phyloP scores from a whole-genome alignment of 1,139 yeast genomes.

The Saccharomyces hybrid region DNA sequence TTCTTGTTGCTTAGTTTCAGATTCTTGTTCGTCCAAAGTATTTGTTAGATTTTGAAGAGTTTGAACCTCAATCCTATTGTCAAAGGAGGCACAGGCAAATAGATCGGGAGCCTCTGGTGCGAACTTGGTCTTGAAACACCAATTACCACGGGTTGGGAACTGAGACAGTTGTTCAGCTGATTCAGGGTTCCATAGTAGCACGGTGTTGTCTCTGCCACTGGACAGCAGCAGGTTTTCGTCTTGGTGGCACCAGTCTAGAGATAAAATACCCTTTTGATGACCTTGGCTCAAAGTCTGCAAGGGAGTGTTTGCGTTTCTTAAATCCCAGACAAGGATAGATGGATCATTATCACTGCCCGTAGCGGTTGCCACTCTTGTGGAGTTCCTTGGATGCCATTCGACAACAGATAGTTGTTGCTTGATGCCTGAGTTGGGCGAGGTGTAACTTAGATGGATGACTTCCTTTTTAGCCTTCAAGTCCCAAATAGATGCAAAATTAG shows the following conservation, averaged over 20 bases:
- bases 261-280: conserved; percentile 80
- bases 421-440: conserved; percentile 39
- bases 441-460: conserved; percentile 71
- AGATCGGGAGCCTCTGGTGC: conserved; percentile 85
- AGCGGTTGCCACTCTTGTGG: conserved; percentile 83
- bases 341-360: conserved; percentile 78
- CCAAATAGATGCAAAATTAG: conserved; percentile 89
- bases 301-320: conserved; percentile 87
- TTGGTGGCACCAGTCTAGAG: conserved; percentile 87
- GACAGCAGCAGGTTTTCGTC: conserved; percentile 76
- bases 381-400: conserved; percentile 80
- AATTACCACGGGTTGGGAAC: conserved; percentile 85
- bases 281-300: conserved; percentile 57
- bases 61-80: conserved; percentile 65
- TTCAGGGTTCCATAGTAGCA: conserved; percentile 84
- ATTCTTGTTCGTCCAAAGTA: conserved; percentile 34
- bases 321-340: conserved; percentile 82
- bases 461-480: conserved; percentile 83
- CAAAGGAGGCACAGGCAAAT: conserved; percentile 90
- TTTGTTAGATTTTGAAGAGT: conserved; percentile 63
- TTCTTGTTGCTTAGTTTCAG: conserved; percentile 26
- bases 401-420: conserved; percentile 62
- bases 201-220: conserved; percentile 85
- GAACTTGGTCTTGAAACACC: conserved; percentile 85
- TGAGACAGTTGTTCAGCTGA: conserved; percentile 64